phyloP scores from a whole-genome alignment of 129 eudicot genomes.

The Flaveria trinervia region DNA sequence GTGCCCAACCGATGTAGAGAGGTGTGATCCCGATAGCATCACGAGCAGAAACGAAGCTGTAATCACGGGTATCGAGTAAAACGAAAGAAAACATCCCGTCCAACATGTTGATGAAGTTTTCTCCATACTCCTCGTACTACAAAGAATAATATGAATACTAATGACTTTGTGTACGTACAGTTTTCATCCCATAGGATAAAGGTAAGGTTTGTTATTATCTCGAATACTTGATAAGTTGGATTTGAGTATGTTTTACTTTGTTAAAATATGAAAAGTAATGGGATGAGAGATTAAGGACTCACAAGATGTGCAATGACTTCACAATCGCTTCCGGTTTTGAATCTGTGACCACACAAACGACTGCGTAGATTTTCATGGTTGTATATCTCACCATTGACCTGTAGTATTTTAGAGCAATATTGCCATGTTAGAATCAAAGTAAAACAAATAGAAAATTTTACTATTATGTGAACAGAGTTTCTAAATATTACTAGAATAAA shows the following conservation, averaged over 20 bases:
- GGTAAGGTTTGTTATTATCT: no score
- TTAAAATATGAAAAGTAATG: not conserved
- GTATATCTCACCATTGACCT: constrained; percentile 81
- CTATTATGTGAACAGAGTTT: no score
- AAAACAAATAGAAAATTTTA: no score
- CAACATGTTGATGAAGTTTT: constrained; percentile 66
- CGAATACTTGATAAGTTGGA: no score
- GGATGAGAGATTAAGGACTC: constrained; percentile 24
- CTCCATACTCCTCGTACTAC: constrained; percentile 76
- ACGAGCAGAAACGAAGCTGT: constrained; percentile 69
- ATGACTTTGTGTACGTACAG: no score
- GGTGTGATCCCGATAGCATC: constrained; percentile 81
- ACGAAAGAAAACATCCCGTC: constrained; percentile 87
- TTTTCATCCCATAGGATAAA: no score
- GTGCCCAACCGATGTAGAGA: constrained; percentile 81
- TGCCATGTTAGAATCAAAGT: not conserved
- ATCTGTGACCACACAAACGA: constrained; percentile 57
- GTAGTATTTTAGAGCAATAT: not conserved
- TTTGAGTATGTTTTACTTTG: no score
- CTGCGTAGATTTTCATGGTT: constrained; percentile 66
- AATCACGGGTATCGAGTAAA: constrained; percentile 58
- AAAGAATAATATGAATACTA: not conserved
- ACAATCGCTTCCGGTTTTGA: constrained; percentile 81
- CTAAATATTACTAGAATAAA: no score
- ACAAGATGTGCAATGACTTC: constrained; percentile 89